A percentile compares a stretch with the other conserved stretches of the same genome.
phyloP scores from a whole-genome alignment of 345 rosid species.

The Cardamine resedifolia region DNA sequence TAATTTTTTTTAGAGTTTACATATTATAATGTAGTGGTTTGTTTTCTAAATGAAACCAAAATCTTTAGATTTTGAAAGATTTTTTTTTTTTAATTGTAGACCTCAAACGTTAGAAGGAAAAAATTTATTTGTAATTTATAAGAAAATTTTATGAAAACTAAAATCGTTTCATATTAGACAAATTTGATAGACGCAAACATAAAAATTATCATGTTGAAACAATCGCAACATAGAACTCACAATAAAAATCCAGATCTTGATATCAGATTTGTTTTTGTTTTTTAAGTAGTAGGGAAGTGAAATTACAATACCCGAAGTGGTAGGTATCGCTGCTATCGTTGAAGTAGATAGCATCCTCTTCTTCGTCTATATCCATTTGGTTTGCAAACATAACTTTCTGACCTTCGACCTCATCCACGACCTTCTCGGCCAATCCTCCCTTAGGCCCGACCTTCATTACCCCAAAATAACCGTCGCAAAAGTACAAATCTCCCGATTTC shows the following conservation, averaged over 20 bases:
- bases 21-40: too few species aligned
- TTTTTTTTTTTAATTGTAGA: not conserved
- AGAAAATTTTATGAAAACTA: not conserved
- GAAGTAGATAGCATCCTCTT: slow-evolving; percentile 61
- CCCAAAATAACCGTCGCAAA: slow-evolving; percentile 72
- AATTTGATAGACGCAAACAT: not conserved
- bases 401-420: slow-evolving; percentile 54
- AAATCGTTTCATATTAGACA: too few species aligned
- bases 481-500: slow-evolving; percentile 66
- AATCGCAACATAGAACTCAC: not conserved
- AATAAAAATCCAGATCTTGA: not conserved
- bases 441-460: slow-evolving; percentile 61
- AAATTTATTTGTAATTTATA: not conserved
- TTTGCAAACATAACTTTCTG: slow-evolving; percentile 58
- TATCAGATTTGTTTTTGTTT: not conserved
- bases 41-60: too few species aligned
- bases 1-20: too few species aligned
- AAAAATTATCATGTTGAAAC: not conserved
- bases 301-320: slow-evolving; percentile 53
- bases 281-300: not conserved
- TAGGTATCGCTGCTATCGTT: slow-evolving; percentile 59
- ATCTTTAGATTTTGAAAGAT: too few species aligned
- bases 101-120: not conserved
- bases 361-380: slow-evolving; percentile 67
- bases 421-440: slow-evolving; percentile 58